These are phyloP conservation scores for Penicillium fimorum DNA, from an alignment of 495 filamentous ascomycete species.

Conservation along the genomic window DNA sequence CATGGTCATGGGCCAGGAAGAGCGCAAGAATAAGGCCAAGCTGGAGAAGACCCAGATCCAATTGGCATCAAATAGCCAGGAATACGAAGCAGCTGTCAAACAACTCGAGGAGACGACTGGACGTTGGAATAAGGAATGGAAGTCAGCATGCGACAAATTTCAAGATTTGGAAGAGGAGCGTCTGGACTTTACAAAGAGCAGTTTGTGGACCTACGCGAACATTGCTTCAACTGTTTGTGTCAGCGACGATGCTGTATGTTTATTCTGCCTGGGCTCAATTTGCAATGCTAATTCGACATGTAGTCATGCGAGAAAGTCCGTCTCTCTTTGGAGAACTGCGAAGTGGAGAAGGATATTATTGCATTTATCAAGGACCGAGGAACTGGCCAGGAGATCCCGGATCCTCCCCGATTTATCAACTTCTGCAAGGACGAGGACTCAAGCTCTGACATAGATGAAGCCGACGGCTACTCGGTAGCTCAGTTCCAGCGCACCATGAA, in stretches of 20 bases:
- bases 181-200: slow-evolving; percentile 94
- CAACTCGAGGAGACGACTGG: slow-evolving; percentile 92
- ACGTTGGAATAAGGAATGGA: slow-evolving; percentile 98
- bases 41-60: slow-evolving; percentile 98
- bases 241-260: slow-evolving; percentile 82
- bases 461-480: slow-evolving; percentile 85
- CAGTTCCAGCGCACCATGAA: slow-evolving; percentile 96
- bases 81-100: slow-evolving; percentile 92
- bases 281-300: slow-evolving; percentile 20
- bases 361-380: slow-evolving; percentile 85
- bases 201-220: slow-evolving; percentile 96
- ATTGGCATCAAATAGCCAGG: slow-evolving; percentile 80
- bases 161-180: slow-evolving; percentile 98
- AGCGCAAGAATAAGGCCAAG: slow-evolving; percentile 97
- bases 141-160: slow-evolving; percentile 96
- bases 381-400: slow-evolving; percentile 96
- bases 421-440: slow-evolving; percentile 89
- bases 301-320: slow-evolving; percentile 93
- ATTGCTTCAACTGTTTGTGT: slow-evolving; percentile 98
- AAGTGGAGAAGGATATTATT: slow-evolving; percentile 93
- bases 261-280: neutral
- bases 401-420: slow-evolving; percentile 97
- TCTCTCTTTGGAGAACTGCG: slow-evolving; percentile 90
- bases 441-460: slow-evolving; percentile 78
- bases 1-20: slow-evolving; percentile 99